Percentiles rank a stretch among this genome's conserved stretches.
Conservation (phyloP, 83 land plant species). For the Diphasiastrum complanatum region DNA sequence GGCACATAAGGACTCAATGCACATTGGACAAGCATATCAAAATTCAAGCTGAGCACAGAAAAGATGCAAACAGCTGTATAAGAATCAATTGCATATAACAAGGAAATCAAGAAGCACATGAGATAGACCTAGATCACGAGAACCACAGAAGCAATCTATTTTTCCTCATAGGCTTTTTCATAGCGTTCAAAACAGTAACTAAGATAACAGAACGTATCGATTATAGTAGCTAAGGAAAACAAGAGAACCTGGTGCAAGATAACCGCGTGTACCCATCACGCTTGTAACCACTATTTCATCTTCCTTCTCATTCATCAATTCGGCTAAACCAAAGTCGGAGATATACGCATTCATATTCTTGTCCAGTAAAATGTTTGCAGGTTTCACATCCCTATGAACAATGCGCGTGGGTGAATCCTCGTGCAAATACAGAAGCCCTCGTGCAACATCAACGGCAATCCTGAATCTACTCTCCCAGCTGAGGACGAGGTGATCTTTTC, state of each 20-base stretch:
- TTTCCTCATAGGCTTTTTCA: not conserved
- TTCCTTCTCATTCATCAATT: constrained; percentile 2
- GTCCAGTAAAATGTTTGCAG: constrained; percentile 16
- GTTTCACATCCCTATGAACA: constrained; percentile 21
- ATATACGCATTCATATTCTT: constrained; percentile 12
- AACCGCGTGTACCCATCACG: constrained; percentile 29
- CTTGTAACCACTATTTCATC: not conserved
- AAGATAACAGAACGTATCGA: not conserved
- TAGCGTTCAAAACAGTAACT: not conserved
- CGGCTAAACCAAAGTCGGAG: constrained; percentile 15
- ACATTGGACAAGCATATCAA: too few species aligned
- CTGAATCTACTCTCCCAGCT: constrained; percentile 5
- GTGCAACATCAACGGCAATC: constrained; percentile 16
- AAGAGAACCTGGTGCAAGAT: constrained; percentile 23
- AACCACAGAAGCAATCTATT: not conserved
- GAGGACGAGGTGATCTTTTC: not conserved
- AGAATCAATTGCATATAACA: too few species aligned
- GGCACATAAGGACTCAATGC: too few species aligned
- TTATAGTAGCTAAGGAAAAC: not conserved
- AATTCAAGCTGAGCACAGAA: too few species aligned
- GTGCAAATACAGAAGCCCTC: constrained; percentile 11
- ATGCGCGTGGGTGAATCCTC: constrained; percentile 5
- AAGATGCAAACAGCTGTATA: too few species aligned
- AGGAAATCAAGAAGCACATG: too few species aligned
- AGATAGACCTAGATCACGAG: not conserved